These are phyloP conservation scores for Globisporangium paddicum DNA, from an alignment of 352 stramenopile species.

Conservation along the genomic window DNA sequence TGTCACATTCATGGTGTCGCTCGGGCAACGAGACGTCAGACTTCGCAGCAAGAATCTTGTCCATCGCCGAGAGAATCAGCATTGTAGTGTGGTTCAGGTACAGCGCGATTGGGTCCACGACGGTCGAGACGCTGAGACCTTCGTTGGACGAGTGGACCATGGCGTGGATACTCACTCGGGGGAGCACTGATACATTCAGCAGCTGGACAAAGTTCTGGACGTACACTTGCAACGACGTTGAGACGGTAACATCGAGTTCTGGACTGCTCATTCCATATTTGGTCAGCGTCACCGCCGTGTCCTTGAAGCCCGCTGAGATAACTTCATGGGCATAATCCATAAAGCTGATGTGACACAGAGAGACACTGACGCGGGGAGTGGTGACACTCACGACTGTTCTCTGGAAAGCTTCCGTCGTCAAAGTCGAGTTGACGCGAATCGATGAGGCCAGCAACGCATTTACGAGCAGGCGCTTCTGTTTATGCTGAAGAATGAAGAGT, in stretches of 20 bases:
- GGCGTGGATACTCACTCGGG: slow-evolving; percentile 38
- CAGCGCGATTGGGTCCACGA: slow-evolving; percentile 43
- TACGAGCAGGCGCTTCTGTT: slow-evolving; percentile 58
- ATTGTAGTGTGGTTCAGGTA: slow-evolving; percentile 73
- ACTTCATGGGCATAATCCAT: slow-evolving; percentile 49
- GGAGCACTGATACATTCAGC: slow-evolving; percentile 61
- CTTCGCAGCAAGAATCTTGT: slow-evolving; percentile 30
- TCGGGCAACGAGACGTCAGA: background rate
- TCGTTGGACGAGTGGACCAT: slow-evolving; percentile 27
- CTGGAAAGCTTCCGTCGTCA: slow-evolving; percentile 39
- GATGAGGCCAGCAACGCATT: slow-evolving; percentile 72
- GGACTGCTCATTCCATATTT: slow-evolving; percentile 18
- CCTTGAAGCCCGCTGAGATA: slow-evolving; percentile 44
- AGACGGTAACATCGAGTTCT: slow-evolving; percentile 27
- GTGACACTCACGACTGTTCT: slow-evolving; percentile 26
- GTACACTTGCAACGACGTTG: slow-evolving; percentile 46
- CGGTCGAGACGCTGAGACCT: slow-evolving; percentile 38
- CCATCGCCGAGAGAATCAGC: slow-evolving; percentile 51
- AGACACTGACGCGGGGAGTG: slow-evolving; percentile 29
- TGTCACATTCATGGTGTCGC: background rate
- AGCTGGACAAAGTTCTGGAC: slow-evolving; percentile 74
- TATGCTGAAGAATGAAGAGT: slow-evolving; percentile 30
- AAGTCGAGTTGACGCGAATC: slow-evolving; percentile 44
- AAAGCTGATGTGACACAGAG: slow-evolving; percentile 35
- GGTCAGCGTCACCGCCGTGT: slow-evolving; percentile 29